These are phyloP conservation scores for Penicillium steckii DNA, from an alignment of 495 filamentous ascomycete genomes.

Conservation along the genomic window DNA sequence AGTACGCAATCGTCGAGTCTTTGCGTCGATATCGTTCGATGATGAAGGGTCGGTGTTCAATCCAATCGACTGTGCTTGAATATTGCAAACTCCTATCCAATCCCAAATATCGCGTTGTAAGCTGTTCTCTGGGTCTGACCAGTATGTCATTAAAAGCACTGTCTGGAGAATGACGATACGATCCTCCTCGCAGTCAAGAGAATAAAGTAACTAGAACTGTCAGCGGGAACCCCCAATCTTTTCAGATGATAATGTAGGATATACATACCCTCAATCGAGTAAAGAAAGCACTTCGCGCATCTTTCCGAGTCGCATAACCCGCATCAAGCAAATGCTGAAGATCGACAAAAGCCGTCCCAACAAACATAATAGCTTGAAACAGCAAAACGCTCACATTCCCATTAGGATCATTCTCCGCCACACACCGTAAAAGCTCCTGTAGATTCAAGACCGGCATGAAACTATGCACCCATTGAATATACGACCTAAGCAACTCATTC, in stretches of 20 bases:
- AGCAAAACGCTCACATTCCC: conserved; percentile 70
- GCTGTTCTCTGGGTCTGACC: conserved; percentile 65
- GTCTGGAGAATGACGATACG: conserved; percentile 77
- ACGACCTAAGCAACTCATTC: conserved; percentile 68
- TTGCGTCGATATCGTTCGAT: conserved; percentile 59
- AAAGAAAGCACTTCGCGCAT: conserved; percentile 74
- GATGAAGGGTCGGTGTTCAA: conserved; percentile 72
- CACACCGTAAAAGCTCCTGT: conserved; percentile 62
- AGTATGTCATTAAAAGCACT: conserved; percentile 80
- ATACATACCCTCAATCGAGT: conserved; percentile 67
- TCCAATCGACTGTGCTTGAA: conserved; percentile 76
- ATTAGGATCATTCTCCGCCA: conserved; percentile 57
- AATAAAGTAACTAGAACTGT: conserved; percentile 59
- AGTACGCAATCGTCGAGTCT: conserved; percentile 63
- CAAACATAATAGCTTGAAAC: conserved; percentile 81
- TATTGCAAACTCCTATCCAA: conserved; percentile 83
- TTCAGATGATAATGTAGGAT: too few species aligned
- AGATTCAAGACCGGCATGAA: conserved; percentile 82
- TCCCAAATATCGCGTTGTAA: conserved; percentile 80
- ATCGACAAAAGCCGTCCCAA: conserved; percentile 73
- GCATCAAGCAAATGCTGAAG: conserved; percentile 62
- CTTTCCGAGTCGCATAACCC: conserved; percentile 67
- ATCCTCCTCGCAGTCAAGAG: conserved; percentile 80
- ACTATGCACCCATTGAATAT: conserved; percentile 81
- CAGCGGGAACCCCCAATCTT: background rate